Evolutionary conservation across 805 yeast species (phyloP).

Genomic region (Pichia ethanolica): DNA sequence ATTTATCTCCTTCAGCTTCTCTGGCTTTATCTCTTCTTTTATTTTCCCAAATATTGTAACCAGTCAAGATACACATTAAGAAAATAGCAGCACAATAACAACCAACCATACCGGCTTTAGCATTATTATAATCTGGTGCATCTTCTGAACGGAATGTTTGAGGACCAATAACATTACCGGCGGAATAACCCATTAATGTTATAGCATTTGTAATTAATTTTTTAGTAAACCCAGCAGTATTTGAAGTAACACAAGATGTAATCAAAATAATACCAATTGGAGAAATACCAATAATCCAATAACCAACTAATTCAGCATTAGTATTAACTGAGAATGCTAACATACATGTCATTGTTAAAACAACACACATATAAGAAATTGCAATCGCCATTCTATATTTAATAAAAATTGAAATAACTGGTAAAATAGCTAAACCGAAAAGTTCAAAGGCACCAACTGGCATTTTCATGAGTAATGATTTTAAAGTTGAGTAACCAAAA

Average conservation of each 20-base stretch:
- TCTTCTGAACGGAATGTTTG: constrained; percentile 43
- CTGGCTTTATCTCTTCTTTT: constrained; percentile 26
- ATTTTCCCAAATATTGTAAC: constrained; percentile 9
- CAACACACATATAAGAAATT: constrained; percentile 3
- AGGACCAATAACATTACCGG: constrained; percentile 45
- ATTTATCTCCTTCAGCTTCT: constrained; percentile 16
- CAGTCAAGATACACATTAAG: constrained; percentile 33
- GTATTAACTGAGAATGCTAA: constrained; percentile 5
- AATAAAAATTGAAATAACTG: neutral
- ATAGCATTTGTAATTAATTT: constrained; percentile 37
- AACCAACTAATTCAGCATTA: constrained; percentile 8
- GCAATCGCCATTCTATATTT: constrained; percentile 2
- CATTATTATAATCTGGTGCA: constrained; percentile 38
- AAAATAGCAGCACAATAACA: constrained; percentile 33
- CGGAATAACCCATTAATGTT: constrained; percentile 36
- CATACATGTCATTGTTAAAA: constrained; percentile 4
- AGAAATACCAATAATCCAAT: constrained; percentile 2
- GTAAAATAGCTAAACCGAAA: constrained; percentile 15
- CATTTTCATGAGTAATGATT: constrained; percentile 20
- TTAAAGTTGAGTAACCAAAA: constrained; percentile 9
- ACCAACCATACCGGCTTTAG: constrained; percentile 40
- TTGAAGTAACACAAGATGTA: constrained; percentile 20
- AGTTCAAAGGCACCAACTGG: constrained; percentile 33
- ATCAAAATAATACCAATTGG: constrained; percentile 20
- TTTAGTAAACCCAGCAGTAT: constrained; percentile 44